These are phyloP conservation scores for Liriodendron chinense DNA, from an alignment of 164 flowering plant genomes.

Conservation along the genomic window DNA sequence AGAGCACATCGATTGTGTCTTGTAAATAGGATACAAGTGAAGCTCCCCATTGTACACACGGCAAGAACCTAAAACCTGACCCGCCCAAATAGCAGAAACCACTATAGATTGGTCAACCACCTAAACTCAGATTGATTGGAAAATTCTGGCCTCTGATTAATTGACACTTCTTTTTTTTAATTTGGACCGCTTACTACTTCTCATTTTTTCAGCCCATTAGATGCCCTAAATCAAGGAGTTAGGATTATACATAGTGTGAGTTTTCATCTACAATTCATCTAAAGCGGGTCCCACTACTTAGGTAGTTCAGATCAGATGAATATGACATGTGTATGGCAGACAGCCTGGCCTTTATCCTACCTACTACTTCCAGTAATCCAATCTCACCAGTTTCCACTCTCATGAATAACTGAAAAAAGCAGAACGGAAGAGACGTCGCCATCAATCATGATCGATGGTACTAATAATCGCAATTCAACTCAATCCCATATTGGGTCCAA, in stretches of 20 bases:
- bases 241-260: no score
- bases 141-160: neutral
- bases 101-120: neutral
- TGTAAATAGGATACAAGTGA: no score
- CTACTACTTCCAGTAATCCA: no score
- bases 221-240: neutral
- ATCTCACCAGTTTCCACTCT: no score
- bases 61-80: neutral
- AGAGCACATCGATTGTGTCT: neutral
- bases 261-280: no score
- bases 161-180: neutral
- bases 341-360: no score
- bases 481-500: neutral
- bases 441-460: neutral
- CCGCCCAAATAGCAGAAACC: neutral
- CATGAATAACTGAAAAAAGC: neutral
- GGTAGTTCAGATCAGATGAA: no score
- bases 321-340: no score
- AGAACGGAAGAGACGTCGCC: neutral
- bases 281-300: no score
- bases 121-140: neutral
- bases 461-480: neutral
- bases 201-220: neutral
- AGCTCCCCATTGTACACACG: no score
- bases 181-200: neutral